Conservation (phyloP, 441 rosid genomes). For the Erodium moschatum region DNA sequence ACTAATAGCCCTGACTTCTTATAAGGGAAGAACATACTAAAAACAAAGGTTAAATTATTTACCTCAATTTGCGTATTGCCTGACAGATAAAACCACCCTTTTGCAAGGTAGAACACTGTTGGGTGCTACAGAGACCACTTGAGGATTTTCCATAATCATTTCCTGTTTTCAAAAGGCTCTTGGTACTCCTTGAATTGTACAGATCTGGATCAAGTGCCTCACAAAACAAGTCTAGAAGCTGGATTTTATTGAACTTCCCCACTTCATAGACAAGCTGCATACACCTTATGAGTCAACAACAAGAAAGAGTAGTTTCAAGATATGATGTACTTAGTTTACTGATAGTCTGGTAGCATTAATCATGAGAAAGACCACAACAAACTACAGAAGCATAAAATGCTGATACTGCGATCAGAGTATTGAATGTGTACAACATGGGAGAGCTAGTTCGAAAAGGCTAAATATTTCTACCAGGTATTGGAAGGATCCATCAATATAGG, state of each 20-base stretch:
- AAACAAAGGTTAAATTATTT: conserved; percentile 19
- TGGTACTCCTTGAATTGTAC: conserved; percentile 19
- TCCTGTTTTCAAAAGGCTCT: conserved; percentile 17
- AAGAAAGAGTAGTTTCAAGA: conserved; percentile 21
- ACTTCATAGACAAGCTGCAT: conserved; percentile 68
- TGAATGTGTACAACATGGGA: no score
- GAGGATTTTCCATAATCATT: conserved; percentile 23
- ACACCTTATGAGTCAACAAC: conserved; percentile 18
- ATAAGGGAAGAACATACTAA: background rate
- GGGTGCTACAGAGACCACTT: conserved; percentile 17
- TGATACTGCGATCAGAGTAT: no score
- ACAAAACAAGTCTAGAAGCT: conserved; percentile 64
- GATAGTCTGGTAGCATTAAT: background rate
- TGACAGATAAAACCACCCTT: conserved; percentile 37
- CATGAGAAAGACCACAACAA: background rate
- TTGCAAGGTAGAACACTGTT: conserved; percentile 21
- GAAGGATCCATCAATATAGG: background rate
- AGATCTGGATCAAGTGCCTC: conserved; percentile 78
- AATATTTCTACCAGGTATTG: background rate
- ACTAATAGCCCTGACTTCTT: background rate
- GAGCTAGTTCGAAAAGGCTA: background rate
- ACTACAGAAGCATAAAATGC: no score
- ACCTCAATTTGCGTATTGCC: conserved; percentile 60
- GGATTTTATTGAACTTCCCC: conserved; percentile 50
- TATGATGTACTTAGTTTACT: background rate